Evolutionary conservation across 345 rosid species (phyloP), one percentile per base, ranked within the genome.

Genomic region (Dipteronia dyeriana): DNA sequence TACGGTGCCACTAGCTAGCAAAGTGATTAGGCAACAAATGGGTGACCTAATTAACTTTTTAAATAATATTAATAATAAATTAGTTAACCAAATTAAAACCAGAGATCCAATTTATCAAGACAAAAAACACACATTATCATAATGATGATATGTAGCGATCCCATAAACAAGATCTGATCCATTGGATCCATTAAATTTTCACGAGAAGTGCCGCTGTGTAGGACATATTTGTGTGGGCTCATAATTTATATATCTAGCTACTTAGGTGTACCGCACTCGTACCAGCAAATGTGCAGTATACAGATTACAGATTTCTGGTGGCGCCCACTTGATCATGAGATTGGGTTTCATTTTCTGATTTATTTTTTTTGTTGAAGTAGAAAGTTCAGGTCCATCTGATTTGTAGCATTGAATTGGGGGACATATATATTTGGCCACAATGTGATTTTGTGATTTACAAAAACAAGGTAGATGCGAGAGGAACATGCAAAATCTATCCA

Each of bases 21-120:
- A 41, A n/a, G 66, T 79, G 76, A 79, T 63, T 56, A 43, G 78
- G 68, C 82, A 68, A 65, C 80, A 73, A 39, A 68, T 51, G 70
- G 56, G 34, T 14, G 31, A 14, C 17, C 54, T 9, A 1, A 29
- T 59, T 5, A 77, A 2, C 22, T 3, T 41, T 19, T 12, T 13
- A n/a, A n/a, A n/a, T 25, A 26, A 29, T 26, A 61, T 0, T 38
- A 66, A 16, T 7, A 60, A 0, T 14, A 7, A 43, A 6, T 0
- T 66, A 70, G 39, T 14, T 11, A 34, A 39, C 56, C 57, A 19
- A 25, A 5, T 41, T 7, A 62, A 60, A 31, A 31, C 47, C 75
- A 72, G 2, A 70, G 51, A 45, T 53, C 74, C 29, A 31, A 10
- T 65, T 12, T 51, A 51, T 51, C 56, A n/a, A 38, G 0, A n/a